Conservation (phyloP, 2,329 filamentous ascomycete genomes). For the Sphaerostilbella broomeana region DNA sequence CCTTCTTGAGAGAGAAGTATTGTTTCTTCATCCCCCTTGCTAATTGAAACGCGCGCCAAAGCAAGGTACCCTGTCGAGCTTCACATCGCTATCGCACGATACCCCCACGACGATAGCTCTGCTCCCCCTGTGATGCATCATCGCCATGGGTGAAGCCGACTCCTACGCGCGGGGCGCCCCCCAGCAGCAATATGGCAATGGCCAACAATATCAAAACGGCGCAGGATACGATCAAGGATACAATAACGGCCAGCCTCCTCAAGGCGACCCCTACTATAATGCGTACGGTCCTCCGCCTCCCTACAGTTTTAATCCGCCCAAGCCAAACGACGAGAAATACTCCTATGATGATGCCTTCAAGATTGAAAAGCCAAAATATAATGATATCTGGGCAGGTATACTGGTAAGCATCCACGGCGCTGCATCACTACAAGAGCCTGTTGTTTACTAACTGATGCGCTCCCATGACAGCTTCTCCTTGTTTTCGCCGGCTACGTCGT, state of each 20-base stretch:
- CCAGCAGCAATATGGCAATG: constrained; percentile 14
- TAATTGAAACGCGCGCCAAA: too few relatives aligned
- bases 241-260: constrained; percentile 1
- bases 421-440: background rate
- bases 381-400: constrained; percentile 84
- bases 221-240: constrained; percentile 12
- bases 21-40: too few relatives aligned
- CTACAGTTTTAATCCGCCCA: constrained; percentile 32
- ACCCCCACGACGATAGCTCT: background rate
- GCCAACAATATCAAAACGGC: constrained; percentile 18
- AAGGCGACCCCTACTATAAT: background rate
- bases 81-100: background rate
- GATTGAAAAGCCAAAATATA: constrained; percentile 76
- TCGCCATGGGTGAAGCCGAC: constrained; percentile 31
- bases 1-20: too few relatives aligned
- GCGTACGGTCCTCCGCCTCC: constrained; percentile 25
- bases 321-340: constrained; percentile 40
- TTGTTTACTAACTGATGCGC: constrained; percentile 2
- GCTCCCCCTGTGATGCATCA: too few relatives aligned
- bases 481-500: constrained; percentile 68
- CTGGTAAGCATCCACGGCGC: constrained; percentile 46
- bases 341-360: constrained; percentile 77
- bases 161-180: constrained; percentile 21
- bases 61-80: too few relatives aligned
- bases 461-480: constrained; percentile 53